phyloP scores from a whole-genome alignment of 768 basidiomycete species.

The Pilatotrama ljubarskyi region DNA sequence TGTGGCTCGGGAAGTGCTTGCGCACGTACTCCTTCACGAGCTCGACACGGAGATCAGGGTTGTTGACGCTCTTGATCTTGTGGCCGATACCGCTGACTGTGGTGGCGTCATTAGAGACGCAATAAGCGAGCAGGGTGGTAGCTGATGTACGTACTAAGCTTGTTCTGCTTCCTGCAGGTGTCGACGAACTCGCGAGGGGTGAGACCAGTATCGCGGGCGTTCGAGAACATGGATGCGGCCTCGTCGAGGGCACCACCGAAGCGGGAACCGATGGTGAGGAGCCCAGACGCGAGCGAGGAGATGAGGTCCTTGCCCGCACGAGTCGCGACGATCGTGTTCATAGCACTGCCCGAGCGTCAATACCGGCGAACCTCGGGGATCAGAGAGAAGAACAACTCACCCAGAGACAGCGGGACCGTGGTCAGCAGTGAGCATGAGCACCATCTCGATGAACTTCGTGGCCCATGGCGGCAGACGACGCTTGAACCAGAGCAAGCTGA shows the following conservation, averaged over 20 bases:
- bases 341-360: constrained; percentile 53
- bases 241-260: constrained; percentile 99
- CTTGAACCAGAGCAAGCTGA: constrained; percentile 97
- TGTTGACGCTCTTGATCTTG: constrained; percentile 99
- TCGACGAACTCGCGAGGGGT: constrained; percentile 99
- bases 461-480: constrained; percentile 89
- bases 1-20: constrained; percentile 96
- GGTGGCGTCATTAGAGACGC: neutral
- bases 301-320: constrained; percentile 99
- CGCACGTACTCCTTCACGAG: constrained; percentile 93
- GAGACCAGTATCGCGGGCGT: constrained; percentile 85
- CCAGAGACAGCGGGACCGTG: constrained; percentile 97
- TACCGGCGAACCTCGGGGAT: neutral
- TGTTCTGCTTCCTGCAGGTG: constrained; percentile 88
- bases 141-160: constrained; percentile 67
- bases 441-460: constrained; percentile 99
- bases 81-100: constrained; percentile 96
- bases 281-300: constrained; percentile 92
- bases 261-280: constrained; percentile 95
- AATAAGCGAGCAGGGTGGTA: too few species aligned
- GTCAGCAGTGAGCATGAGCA: constrained; percentile 97
- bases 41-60: constrained; percentile 91
- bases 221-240: constrained; percentile 94
- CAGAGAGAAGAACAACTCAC: constrained; percentile 22
- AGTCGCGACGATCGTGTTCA: constrained; percentile 99